A percentile compares a stretch with the other conserved stretches of the same genome.
phyloP scores from a whole-genome alignment of 169 alveolate species.

The Plasmodium coatneyi region DNA sequence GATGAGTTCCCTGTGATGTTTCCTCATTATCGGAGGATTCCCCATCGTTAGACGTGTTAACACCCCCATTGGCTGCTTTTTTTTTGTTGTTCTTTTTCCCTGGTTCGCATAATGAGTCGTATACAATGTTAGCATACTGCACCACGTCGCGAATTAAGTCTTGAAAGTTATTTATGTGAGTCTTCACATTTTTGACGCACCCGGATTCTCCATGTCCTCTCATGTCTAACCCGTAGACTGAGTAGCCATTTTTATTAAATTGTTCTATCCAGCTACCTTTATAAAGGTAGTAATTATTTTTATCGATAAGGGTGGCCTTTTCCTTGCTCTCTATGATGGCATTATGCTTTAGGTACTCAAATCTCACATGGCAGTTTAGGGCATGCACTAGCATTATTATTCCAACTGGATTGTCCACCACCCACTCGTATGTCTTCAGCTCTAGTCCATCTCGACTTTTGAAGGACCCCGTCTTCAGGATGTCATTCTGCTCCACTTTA shows the following conservation, averaged over 20 bases:
- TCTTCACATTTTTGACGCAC: neutral
- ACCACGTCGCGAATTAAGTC: neutral
- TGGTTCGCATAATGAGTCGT: neutral
- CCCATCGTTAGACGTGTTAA: neutral
- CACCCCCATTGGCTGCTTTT: neutral
- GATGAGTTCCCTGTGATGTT: neutral
- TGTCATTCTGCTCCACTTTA: neutral
- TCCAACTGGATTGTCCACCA: conserved; percentile 36
- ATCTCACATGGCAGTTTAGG: conserved; percentile 49
- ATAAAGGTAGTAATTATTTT: neutral
- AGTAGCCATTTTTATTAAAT: neutral
- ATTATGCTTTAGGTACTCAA: conserved; percentile 46
- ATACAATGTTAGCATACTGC: neutral
- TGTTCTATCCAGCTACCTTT: conserved; percentile 17
- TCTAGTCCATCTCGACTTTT: conserved; percentile 36
- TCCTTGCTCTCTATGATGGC: neutral
- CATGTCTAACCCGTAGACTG: conserved; percentile 26
- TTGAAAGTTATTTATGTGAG: neutral
- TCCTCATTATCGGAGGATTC: neutral
- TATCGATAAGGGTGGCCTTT: conserved; percentile 9
- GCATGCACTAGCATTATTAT: conserved; percentile 66
- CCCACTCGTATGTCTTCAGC: conserved; percentile 38
- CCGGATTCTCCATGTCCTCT: conserved; percentile 30
- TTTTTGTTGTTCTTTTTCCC: neutral
- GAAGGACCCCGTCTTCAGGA: conserved; percentile 30